Conservation (phyloP, 2,329 filamentous ascomycete species). For the Xylariomycetidae sp. region DNA sequence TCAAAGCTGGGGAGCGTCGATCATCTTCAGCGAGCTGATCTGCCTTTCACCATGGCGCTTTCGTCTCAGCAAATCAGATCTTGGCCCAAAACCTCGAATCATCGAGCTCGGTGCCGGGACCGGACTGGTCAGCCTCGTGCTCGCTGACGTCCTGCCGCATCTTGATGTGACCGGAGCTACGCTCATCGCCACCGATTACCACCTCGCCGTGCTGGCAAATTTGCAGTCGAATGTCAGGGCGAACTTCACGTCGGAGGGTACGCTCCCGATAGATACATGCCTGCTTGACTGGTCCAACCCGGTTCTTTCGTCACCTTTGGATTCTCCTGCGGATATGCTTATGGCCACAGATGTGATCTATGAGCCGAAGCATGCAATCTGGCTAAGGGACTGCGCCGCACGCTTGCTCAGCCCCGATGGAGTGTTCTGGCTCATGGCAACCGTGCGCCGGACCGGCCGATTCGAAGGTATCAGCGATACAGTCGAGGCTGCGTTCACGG, state of each 20-base stretch:
- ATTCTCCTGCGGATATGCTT: constrained; percentile 36
- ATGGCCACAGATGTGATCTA: constrained; percentile 48
- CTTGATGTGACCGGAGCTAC: constrained; percentile 26
- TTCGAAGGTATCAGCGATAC: constrained; percentile 42
- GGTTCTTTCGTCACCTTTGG: constrained; percentile 34
- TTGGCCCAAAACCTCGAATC: constrained; percentile 34
- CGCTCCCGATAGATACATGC: constrained; percentile 29
- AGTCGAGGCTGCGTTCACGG: constrained; percentile 38
- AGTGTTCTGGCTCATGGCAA: constrained; percentile 44
- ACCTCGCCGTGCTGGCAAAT: constrained; percentile 49
- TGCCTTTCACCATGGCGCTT: constrained; percentile 37
- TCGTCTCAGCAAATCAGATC: constrained; percentile 22
- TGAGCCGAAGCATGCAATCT: constrained; percentile 40
- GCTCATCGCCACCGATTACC: constrained; percentile 53
- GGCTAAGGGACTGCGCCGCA: constrained; percentile 42
- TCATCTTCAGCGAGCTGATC: constrained; percentile 41
- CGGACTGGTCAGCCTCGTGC: constrained; percentile 49
- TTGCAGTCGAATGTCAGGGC: constrained; percentile 42
- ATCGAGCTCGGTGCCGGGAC: constrained; percentile 56
- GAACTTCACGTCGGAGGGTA: constrained; percentile 30
- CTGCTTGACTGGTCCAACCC: constrained; percentile 50
- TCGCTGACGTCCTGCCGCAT: constrained; percentile 42
- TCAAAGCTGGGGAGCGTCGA: constrained; percentile 50
- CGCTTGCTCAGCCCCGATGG: constrained; percentile 35
- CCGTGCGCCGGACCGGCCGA: constrained; percentile 41